Base-by-base conservation (phyloP, 2,329 filamentous ascomycete genomes). In the Lachnellula suecica region DNA sequence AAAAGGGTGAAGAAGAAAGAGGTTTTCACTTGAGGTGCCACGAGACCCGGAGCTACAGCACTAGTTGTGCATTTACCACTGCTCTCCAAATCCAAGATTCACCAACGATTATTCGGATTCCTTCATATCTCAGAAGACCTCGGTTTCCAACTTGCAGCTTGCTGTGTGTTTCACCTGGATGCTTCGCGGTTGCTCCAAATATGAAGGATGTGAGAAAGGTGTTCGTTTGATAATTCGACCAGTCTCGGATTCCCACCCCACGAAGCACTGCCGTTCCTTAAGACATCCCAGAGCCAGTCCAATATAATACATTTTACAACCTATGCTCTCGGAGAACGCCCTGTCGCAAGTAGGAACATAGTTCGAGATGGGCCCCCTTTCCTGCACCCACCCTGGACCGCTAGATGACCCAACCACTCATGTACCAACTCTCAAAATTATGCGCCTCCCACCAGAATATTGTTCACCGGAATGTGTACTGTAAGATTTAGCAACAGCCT, bases 381-480 rank as follows among this genome's bases (percentile, higher is more conserved):
- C 27, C 31, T 19, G 44, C 31, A 29, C 41, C 31, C 29, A 31
- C 27, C 15, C 17, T 29, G 20, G 17, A 47, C n/a, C 11, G 10
- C 37, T 31, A 13, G 13, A 24, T 13, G 17, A 17, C 7, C 44
- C 19, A 35, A 23, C 9, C 25, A 25, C 45, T 40, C 23, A 44
- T 45, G 24, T 19, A 29, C 24, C 19, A 19, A 2, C 44, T 27
- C 37, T 37, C 37, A 35, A 50, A 44, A 35, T 52, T 63, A 69
- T 61, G 66, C 66, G 27, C 67, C 65, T 42, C 67, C 67, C 24
- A 79, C 76, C 53, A 79, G 70, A 58, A 79, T 78, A 66, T 78
- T 79, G 68, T 78, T 79, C 57, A 79, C 72, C 42, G 76, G 76
- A 53, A 79, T 79, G 63, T 79, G 76, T 49, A 78, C 69, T 72